Conservation (phyloP, 164 flowering plant genomes). For the Aristolochia californica region DNA sequence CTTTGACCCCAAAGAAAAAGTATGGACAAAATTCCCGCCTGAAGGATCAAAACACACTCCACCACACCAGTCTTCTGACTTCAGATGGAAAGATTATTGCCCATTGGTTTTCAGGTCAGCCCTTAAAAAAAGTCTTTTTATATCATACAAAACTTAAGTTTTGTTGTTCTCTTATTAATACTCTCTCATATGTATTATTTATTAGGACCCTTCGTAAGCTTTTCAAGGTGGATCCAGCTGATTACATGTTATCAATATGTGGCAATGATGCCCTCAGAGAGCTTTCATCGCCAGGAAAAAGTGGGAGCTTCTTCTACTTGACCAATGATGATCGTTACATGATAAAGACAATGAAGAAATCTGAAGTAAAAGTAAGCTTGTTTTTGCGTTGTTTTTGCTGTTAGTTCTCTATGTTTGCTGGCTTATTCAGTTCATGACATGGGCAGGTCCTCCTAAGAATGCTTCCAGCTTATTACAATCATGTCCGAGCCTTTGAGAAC, state of each 20-base stretch:
- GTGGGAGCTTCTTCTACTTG: constrained; percentile 89
- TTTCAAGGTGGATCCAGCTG: constrained; percentile 89
- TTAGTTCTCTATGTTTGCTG: neutral
- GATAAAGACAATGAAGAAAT: constrained; percentile 82
- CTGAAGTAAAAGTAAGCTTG: constrained; percentile 66
- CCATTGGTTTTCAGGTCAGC: constrained; percentile 75
- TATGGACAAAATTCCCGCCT: constrained; percentile 76
- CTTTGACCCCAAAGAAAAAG: constrained; percentile 78
- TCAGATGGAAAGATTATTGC: constrained; percentile 88
- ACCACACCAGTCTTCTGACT: constrained; percentile 72
- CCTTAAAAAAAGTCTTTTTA: neutral
- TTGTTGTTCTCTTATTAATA: neutral
- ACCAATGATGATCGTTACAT: constrained; percentile 78
- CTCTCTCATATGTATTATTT: constrained; percentile 4
- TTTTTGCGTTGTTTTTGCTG: neutral
- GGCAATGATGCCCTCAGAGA: constrained; percentile 93
- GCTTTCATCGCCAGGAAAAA: constrained; percentile 93
- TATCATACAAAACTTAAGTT: neutral
- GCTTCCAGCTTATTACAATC: constrained; percentile 85
- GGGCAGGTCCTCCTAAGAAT: constrained; percentile 70
- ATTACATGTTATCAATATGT: constrained; percentile 92
- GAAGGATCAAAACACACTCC: constrained; percentile 83
- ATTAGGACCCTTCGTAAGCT: constrained; percentile 84
- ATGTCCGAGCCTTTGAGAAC: constrained; percentile 71
- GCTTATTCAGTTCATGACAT: neutral